Evolutionary conservation across 78 protist species (phyloP).

Genomic region (Guillardia theta): DNA sequence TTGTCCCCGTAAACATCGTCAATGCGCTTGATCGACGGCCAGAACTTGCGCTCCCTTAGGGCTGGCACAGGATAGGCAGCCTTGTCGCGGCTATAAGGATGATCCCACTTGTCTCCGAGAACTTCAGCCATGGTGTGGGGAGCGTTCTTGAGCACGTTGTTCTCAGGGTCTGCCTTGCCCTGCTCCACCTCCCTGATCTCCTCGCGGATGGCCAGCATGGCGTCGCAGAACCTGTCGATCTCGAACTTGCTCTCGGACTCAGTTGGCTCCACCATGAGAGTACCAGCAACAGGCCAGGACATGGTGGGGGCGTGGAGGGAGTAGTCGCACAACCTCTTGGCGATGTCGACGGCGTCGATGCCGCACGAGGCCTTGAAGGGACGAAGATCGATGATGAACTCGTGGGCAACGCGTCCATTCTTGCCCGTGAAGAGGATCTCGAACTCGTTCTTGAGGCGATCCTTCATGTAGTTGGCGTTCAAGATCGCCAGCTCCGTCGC

Average conservation of each 20-base stretch:
- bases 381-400: conserved; percentile 93
- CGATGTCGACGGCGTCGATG: conserved; percentile 89
- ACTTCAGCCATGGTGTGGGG: conserved; percentile 82
- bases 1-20: conserved; percentile 90
- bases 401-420: conserved; percentile 50
- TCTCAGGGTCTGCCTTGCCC: conserved; percentile 52
- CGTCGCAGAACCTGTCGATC: conserved; percentile 92
- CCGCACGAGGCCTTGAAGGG: conserved; percentile 63
- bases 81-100: conserved; percentile 66
- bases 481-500: conserved; percentile 90
- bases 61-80: conserved; percentile 77
- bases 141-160: conserved; percentile 83
- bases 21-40: conserved; percentile 57
- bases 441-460: conserved; percentile 60
- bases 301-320: conserved; percentile 86
- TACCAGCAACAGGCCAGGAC: conserved; percentile 90
- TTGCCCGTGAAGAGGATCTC: conserved; percentile 67
- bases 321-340: conserved; percentile 95
- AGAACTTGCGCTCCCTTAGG: conserved; percentile 51
- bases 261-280: conserved; percentile 98
- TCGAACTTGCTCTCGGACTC: conserved; percentile 83
- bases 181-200: conserved; percentile 87
- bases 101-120: conserved; percentile 62
- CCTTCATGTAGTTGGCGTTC: conserved; percentile 96
- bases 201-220: conserved; percentile 83